phyloP scores from a whole-genome alignment of 2,329 filamentous ascomycete species.

The Tricladium varicosporioides region DNA sequence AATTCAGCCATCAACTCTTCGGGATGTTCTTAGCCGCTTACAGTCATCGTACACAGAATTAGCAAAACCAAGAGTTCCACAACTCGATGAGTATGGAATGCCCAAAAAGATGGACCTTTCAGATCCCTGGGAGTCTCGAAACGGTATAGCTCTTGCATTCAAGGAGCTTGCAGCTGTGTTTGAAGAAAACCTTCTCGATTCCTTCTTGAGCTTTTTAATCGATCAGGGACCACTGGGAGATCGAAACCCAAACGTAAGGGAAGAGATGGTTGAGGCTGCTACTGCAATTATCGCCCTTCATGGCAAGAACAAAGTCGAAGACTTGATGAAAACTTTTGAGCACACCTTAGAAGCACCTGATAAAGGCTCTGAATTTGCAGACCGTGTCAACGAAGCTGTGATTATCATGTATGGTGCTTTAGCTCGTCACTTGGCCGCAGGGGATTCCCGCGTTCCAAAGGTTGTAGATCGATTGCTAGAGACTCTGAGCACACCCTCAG shows the following conservation, averaged over 20 bases:
- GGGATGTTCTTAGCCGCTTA: conserved; percentile 61
- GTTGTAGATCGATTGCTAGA: conserved; percentile 84
- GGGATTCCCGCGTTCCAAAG: conserved; percentile 83
- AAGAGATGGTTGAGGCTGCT: conserved; percentile 90
- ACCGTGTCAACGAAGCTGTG: conserved; percentile 93
- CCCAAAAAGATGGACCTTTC: conserved; percentile 81
- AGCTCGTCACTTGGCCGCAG: conserved; percentile 78
- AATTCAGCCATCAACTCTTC: conserved; percentile 57
- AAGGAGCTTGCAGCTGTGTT: conserved; percentile 75
- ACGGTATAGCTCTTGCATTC: conserved; percentile 85
- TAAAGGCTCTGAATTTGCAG: conserved; percentile 75
- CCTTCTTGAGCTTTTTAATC: conserved; percentile 83
- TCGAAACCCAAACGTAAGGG: conserved; percentile 70
- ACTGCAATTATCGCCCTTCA: conserved; percentile 77
- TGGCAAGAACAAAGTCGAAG: conserved; percentile 79
- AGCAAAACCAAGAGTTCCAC: conserved; percentile 77
- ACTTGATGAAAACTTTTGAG: conserved; percentile 91
- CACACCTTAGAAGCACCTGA: conserved; percentile 81
- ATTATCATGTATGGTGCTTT: conserved; percentile 96
- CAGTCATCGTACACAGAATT: conserved; percentile 72
- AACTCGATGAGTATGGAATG: conserved; percentile 93
- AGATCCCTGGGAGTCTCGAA: conserved; percentile 88
- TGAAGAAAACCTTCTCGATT: conserved; percentile 65
- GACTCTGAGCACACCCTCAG: conserved; percentile 90
- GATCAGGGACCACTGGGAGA: conserved; percentile 86